Evolutionary conservation across 2,329 filamentous ascomycete genomes (phyloP).

Genomic region (Colletotrichum sp.): DNA sequence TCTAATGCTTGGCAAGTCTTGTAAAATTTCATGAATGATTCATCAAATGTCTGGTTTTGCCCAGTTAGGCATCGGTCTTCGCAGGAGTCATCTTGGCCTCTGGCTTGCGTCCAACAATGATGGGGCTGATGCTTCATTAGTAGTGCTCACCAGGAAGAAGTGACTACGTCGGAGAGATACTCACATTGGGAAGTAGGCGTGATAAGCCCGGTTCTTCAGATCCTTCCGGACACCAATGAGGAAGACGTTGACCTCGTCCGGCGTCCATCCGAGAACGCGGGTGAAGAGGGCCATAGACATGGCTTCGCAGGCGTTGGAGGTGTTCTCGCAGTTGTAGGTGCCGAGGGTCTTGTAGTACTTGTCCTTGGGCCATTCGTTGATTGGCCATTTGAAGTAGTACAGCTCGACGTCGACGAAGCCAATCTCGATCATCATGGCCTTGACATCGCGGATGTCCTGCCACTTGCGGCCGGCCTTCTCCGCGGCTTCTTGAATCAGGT

Average conservation of each 20-base stretch:
- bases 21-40: neutral
- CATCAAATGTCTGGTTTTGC: neutral
- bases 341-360: neutral
- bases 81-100: neutral
- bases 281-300: conserved; percentile 39
- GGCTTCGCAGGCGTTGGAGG: conserved; percentile 33
- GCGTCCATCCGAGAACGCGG: conserved; percentile 33
- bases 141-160: neutral
- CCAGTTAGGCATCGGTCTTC: neutral
- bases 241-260: conserved; percentile 35
- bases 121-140: neutral
- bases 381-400: conserved; percentile 18
- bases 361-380: conserved; percentile 18
- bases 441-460: conserved; percentile 23
- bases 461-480: conserved; percentile 26
- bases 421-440: conserved; percentile 27
- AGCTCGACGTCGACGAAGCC: conserved; percentile 26
- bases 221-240: conserved; percentile 35
- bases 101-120: neutral
- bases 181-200: conserved; percentile 42
- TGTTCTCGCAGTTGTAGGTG: conserved; percentile 33
- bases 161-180: neutral
- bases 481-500: neutral
- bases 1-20: neutral
- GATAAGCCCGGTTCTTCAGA: conserved; percentile 33